phyloP scores from a whole-genome alignment of 306 rosid genomes.

The Bauhinia variegata region DNA sequence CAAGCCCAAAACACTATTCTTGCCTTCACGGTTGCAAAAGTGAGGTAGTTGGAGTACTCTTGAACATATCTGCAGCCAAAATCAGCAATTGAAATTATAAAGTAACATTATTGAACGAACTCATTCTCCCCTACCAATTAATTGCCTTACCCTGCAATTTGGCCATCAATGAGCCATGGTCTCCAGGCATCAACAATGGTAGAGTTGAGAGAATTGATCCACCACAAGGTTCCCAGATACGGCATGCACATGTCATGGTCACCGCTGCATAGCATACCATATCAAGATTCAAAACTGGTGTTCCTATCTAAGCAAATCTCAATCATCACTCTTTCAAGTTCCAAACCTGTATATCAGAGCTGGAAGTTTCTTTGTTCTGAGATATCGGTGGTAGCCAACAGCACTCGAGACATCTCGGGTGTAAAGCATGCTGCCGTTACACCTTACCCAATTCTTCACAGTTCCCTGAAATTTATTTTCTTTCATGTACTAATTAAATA shows the following conservation, averaged over 20 bases:
- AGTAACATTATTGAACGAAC: not conserved
- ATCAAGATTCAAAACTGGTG: not conserved
- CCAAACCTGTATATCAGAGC: slow-evolving; percentile 48
- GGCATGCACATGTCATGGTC: slow-evolving; percentile 48
- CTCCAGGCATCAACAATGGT: slow-evolving; percentile 56
- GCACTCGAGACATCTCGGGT: not conserved
- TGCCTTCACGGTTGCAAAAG: slow-evolving; percentile 56
- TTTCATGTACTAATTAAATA: not conserved
- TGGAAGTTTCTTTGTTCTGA: not conserved
- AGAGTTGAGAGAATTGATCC: slow-evolving; percentile 51
- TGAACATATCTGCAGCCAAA: slow-evolving; percentile 36
- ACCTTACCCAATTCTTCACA: slow-evolving; percentile 50
- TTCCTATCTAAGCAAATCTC: too few relatives aligned
- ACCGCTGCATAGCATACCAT: slow-evolving; percentile 46
- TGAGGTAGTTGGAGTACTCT: slow-evolving; percentile 50
- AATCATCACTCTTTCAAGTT: not conserved
- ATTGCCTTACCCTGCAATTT: slow-evolving; percentile 48
- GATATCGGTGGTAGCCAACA: slow-evolving; percentile 28
- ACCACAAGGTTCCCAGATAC: slow-evolving; percentile 47
- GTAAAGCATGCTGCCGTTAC: not conserved
- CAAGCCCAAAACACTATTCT: not conserved
- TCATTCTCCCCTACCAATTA: not conserved
- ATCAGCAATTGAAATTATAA: not conserved
- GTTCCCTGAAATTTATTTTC: slow-evolving; percentile 33
- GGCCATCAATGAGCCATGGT: slow-evolving; percentile 44